These are phyloP conservation scores for Boletus edulis DNA, from an alignment of 768 basidiomycete species.

Conservation along the genomic window DNA sequence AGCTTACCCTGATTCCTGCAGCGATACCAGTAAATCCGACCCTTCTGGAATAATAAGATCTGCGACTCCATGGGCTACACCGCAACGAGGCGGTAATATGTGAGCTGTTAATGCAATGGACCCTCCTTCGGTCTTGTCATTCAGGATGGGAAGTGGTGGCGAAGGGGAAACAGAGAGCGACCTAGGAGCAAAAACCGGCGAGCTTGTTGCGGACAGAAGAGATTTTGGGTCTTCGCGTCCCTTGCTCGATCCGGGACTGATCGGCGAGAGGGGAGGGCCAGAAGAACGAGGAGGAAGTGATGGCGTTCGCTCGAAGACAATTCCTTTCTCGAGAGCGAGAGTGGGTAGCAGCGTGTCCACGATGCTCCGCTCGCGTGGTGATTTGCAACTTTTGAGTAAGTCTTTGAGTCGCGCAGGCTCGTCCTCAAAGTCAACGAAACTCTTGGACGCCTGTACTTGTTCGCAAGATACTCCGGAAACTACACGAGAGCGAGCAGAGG, in stretches of 20 bases:
- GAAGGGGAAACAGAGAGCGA: slow-evolving; percentile 40
- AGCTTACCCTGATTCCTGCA: slow-evolving; percentile 67
- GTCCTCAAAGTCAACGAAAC: slow-evolving; percentile 79
- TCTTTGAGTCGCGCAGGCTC: slow-evolving; percentile 76
- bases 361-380: slow-evolving; percentile 24
- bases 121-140: slow-evolving; percentile 17
- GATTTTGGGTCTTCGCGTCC: slow-evolving; percentile 38
- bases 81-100: slow-evolving; percentile 47
- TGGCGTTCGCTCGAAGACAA: slow-evolving; percentile 21
- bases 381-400: slow-evolving; percentile 55
- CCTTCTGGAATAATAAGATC: slow-evolving; percentile 47
- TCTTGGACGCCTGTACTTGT: slow-evolving; percentile 73
- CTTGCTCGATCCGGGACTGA: slow-evolving; percentile 17
- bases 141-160: slow-evolving; percentile 10
- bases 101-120: slow-evolving; percentile 26
- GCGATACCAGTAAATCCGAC: slow-evolving; percentile 43
- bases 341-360: slow-evolving; percentile 32
- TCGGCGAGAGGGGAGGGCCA: slow-evolving; percentile 2
- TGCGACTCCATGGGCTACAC: slow-evolving; percentile 39
- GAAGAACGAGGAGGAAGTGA: slow-evolving; percentile 9
- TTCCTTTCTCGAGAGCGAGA: slow-evolving; percentile 31
- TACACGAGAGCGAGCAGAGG: slow-evolving; percentile 56
- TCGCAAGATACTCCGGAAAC: slow-evolving; percentile 73
- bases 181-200: slow-evolving; percentile 38
- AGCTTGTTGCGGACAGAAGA: slow-evolving; percentile 45